phyloP scores from a whole-genome alignment of 345 rosid species.

The Populus tremula region DNA sequence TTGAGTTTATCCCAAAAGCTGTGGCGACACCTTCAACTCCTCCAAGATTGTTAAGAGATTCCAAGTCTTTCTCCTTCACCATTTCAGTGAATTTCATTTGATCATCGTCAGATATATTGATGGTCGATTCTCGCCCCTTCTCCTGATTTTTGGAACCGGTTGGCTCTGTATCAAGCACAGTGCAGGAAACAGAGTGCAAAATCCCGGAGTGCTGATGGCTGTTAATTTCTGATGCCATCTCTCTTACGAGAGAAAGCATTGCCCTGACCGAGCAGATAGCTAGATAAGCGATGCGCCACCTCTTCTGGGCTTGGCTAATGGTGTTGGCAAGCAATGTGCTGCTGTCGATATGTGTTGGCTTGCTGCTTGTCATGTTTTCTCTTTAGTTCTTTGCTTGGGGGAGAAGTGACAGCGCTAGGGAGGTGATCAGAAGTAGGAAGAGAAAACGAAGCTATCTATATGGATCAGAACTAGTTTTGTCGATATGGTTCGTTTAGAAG shows the following conservation, averaged over 20 bases:
- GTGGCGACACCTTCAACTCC: constrained; percentile 54
- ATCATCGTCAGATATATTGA: constrained; percentile 32
- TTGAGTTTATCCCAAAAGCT: constrained; percentile 46
- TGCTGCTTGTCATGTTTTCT: constrained; percentile 31
- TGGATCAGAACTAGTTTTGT: no score
- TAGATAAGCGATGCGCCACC: constrained; percentile 61
- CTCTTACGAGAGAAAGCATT: constrained; percentile 54
- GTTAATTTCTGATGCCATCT: constrained; percentile 23
- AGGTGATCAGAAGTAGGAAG: background rate
- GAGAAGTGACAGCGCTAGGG: background rate
- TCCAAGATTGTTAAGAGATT: constrained; percentile 34
- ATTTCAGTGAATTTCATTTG: constrained; percentile 29
- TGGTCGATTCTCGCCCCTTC: constrained; percentile 21
- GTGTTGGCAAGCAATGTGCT: constrained; percentile 32
- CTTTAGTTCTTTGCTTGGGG: no score
- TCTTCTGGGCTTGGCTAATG: constrained; percentile 51
- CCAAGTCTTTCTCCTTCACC: constrained; percentile 42
- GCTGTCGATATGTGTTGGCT: constrained; percentile 27
- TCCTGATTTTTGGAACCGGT: constrained; percentile 16
- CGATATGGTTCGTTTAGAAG: background rate
- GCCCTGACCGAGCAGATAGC: constrained; percentile 51
- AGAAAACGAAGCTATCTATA: background rate
- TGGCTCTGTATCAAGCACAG: constrained; percentile 31
- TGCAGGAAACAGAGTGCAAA: constrained; percentile 24
- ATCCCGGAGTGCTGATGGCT: constrained; percentile 21